Conservation (phyloP, 1,139 yeast species). For the Suzukiozyma palmioleophila region DNA sequence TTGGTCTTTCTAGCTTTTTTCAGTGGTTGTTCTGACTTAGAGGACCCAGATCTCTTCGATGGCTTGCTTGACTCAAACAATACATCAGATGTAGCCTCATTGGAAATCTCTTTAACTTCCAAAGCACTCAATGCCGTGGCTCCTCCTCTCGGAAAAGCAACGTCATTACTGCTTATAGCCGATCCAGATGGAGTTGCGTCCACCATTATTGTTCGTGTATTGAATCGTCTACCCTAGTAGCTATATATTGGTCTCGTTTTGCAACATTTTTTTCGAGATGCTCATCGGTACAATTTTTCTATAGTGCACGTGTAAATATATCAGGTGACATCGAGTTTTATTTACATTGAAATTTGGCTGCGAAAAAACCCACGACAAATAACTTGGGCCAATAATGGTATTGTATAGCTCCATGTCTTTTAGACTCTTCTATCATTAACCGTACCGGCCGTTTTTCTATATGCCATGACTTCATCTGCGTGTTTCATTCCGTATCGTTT, state of each 20-base stretch:
- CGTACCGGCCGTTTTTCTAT: slow-evolving; percentile 19
- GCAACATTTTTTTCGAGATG: slow-evolving; percentile 1
- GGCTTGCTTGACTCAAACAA: slow-evolving; percentile 51
- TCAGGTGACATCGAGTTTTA: no score
- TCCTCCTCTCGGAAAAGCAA: slow-evolving; percentile 96
- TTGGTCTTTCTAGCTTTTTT: slow-evolving; percentile 22
- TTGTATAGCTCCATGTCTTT: no score
- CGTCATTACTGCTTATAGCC: slow-evolving; percentile 45
- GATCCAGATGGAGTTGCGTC: slow-evolving; percentile 9
- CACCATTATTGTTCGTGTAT: slow-evolving; percentile 1
- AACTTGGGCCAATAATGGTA: no score
- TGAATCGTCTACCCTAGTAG: background rate
- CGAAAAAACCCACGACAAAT: no score
- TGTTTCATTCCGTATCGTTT: slow-evolving; percentile 23
- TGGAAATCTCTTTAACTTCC: slow-evolving; percentile 88
- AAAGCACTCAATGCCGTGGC: slow-evolving; percentile 78
- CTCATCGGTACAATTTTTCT: slow-evolving; percentile 1
- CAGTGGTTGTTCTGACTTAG: slow-evolving; percentile 21
- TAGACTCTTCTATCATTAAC: slow-evolving; percentile 17
- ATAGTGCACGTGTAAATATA: background rate
- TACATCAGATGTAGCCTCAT: slow-evolving; percentile 87
- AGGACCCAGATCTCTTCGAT: slow-evolving; percentile 25
- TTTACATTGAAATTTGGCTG: no score
- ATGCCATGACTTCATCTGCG: slow-evolving; percentile 22
- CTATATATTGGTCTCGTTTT: background rate